Evolutionary conservation across 208 protist species (phyloP).

Genomic region (Crithidia fasciculata): DNA sequence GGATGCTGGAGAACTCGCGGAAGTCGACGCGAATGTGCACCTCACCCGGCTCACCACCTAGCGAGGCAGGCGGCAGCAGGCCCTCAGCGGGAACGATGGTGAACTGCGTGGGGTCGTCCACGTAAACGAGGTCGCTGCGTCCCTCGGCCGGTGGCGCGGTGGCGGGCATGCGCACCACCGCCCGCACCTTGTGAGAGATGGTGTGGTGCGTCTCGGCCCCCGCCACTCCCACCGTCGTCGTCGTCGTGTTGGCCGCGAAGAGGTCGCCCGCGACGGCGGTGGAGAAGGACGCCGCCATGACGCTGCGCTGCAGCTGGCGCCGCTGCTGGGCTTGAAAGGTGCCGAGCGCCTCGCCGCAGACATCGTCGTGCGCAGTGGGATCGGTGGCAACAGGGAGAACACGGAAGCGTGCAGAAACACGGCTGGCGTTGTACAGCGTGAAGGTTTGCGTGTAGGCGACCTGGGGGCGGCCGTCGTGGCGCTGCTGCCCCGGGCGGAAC

Average conservation of each 20-base stretch:
- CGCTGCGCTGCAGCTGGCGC: conserved; percentile 12
- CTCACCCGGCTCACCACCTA: conserved; percentile 68
- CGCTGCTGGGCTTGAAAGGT: conserved; percentile 28
- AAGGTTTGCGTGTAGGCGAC: conserved; percentile 64
- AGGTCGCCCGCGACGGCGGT: background rate
- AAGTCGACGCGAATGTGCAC: conserved; percentile 58
- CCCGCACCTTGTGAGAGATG: conserved; percentile 44
- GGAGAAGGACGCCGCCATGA: background rate
- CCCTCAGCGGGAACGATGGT: conserved; percentile 47
- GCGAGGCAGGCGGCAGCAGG: conserved; percentile 65
- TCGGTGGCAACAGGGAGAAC: conserved; percentile 34
- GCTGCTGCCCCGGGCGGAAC: conserved; percentile 78
- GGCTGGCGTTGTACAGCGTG: conserved; percentile 57
- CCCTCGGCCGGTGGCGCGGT: conserved; percentile 29
- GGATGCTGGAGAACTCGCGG: conserved; percentile 65
- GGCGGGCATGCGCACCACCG: conserved; percentile 53
- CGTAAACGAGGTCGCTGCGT: conserved; percentile 28
- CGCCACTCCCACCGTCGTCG: conserved; percentile 24
- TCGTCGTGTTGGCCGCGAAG: conserved; percentile 16
- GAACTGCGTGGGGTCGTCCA: conserved; percentile 53
- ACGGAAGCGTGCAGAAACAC: conserved; percentile 49
- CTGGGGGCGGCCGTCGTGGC: conserved; percentile 82
- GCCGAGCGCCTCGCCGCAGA: conserved; percentile 2
- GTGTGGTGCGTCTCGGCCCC: conserved; percentile 11
- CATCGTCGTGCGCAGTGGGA: background rate